Conservation (phyloP, 2,329 filamentous ascomycete genomes). For the Geosmithia flava region DNA sequence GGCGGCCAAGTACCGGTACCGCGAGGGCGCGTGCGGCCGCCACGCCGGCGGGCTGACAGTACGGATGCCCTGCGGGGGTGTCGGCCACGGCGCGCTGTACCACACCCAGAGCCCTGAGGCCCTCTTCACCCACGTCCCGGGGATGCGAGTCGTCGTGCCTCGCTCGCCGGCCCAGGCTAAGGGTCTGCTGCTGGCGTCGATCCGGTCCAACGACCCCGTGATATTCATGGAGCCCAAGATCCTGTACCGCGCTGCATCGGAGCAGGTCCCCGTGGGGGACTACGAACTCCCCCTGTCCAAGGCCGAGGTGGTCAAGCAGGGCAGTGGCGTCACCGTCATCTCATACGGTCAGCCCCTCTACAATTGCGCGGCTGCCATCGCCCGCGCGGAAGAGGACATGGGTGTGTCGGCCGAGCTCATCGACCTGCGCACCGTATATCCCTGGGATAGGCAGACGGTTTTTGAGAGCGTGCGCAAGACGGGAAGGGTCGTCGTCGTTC, state of each 20-base stretch:
- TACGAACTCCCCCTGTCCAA: slow-evolving; percentile 80
- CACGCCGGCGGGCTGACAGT: slow-evolving; percentile 71
- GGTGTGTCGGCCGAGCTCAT: slow-evolving; percentile 73
- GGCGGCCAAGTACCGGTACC: slow-evolving; percentile 76
- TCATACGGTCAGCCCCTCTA: slow-evolving; percentile 88
- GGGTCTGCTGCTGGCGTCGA: slow-evolving; percentile 65
- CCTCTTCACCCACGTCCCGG: slow-evolving; percentile 80
- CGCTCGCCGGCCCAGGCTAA: slow-evolving; percentile 81
- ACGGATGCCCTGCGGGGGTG: slow-evolving; percentile 80
- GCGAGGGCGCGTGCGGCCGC: slow-evolving; percentile 46
- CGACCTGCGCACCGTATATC: slow-evolving; percentile 78
- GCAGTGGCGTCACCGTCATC: slow-evolving; percentile 69
- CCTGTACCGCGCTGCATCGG: slow-evolving; percentile 79
- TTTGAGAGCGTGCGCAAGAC: slow-evolving; percentile 79
- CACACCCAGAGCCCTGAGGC: slow-evolving; percentile 85
- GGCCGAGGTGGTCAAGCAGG: slow-evolving; percentile 71
- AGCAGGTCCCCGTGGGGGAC: slow-evolving; percentile 71
- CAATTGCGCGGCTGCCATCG: slow-evolving; percentile 65
- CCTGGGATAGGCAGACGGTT: slow-evolving; percentile 77
- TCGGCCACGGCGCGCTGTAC: slow-evolving; percentile 79
- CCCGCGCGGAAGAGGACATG: slow-evolving; percentile 61
- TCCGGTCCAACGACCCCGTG: slow-evolving; percentile 74
- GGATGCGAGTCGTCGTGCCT: slow-evolving; percentile 74
- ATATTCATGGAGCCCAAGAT: slow-evolving; percentile 94
- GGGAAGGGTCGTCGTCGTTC: slow-evolving; percentile 74